Evolutionary conservation across 345 rosid species (phyloP), one percentile per base, ranked within the genome.

Genomic region (Barbarea vulgaris): DNA sequence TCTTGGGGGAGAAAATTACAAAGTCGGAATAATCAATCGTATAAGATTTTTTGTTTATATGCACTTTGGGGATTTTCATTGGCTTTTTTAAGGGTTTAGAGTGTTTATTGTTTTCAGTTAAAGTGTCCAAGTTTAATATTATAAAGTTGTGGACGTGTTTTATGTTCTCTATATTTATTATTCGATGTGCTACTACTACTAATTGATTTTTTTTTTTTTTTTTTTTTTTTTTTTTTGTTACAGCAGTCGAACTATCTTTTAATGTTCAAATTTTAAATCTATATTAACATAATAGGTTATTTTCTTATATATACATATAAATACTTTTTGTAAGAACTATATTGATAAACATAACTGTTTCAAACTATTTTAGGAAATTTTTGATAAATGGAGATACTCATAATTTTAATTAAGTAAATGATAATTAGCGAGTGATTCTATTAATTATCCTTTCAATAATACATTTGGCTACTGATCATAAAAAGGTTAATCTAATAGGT

Each of bases 71-170:
- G 56, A 17, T 66, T 56, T 74, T 1, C 57, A 76, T 69, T 68
- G 63, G 70, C 37, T 34, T 17, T 46, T 12, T 15, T 27, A 44
- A 63, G 56, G 56, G 70, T 27, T 63, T 63, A 33, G 64, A 52
- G 65, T 69, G 57, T 69, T 46, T 47, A 37, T 50, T 42, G 80
- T 76, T 69, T 76, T 76, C 50, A 60, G 67, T 66, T 57, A 3
- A 33, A 66, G 50, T 65, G n/a, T 44, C 33, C 7, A 42, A 55
- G 47, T 27, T 74, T 64, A 33, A 11, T 15, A 46, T 31, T 54
- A 28, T 9, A 55, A 55, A 24, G 18, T 64, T 73, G 70, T 63
- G 44, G 54, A 63, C 62, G 77, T 72, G 44, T 3, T 50, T 46
- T 24, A 5, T 63, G 60, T 72, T 13, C 10, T 36, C 71, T 21